Evolutionary conservation across 2,329 filamentous ascomycete species (phyloP), one percentile per base, ranked within the genome.

Genomic region (Pestalotiopsis sp.): DNA sequence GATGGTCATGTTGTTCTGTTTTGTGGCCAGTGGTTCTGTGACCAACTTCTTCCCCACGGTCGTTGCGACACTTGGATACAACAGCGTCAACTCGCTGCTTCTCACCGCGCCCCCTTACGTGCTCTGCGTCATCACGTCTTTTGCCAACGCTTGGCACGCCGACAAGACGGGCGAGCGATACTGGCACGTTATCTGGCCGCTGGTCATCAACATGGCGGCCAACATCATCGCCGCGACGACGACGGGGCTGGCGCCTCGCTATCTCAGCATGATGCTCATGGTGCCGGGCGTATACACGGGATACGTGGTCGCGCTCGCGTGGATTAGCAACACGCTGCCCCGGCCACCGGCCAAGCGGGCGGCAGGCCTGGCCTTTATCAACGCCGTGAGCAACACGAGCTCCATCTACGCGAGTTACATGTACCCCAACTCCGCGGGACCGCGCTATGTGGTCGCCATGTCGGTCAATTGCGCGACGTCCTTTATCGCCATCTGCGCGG

Each of bases 321-420:
- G 93, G 93, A 93, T 95, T 71, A 89, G 87, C 61, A 93, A 92
- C 76, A 91, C 90, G 1, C 85, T 95, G 65, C 92, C 92, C 0
- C 87, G 92, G 4, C 93, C 93, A 3, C 91, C 92, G 0, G 90
- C 92, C 2, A 95, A 95, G 81, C 87, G 92, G 69, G 84, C 84
- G 1, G 83, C 91, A 0, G 92, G 91, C 0, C 78, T 95, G 4
- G 93, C 92, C 1, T 90, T 91, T 70, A 93, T 95, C 79, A 95
- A 95, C 75, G 90, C 90, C 2, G 84, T 93, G 11, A 88, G 86
- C 20, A 94, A 95, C 76, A 84, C 86, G 12, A 88, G 88, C 57
- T 89, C 86, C 62, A 94, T 95, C 71, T 94, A 91, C 74, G 89
- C 90, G 65, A 67, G 74, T 69, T 68, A 64, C 38, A 64, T 92